Base-by-base conservation (phyloP, 192 early-diverging fungal species). In the Physocladia obscura region DNA sequence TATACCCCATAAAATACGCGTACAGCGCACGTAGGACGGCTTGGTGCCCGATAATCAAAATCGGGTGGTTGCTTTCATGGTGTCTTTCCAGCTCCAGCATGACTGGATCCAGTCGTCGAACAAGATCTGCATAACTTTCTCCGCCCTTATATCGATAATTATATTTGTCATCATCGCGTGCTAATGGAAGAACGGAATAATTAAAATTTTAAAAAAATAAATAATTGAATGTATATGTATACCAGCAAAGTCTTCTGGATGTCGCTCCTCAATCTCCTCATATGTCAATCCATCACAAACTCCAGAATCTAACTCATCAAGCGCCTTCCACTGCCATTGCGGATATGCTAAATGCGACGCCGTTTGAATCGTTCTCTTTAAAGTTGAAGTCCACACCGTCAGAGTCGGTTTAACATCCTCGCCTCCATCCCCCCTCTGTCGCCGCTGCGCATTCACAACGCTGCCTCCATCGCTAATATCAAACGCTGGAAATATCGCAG, bases 61-160 rank as follows among this genome's bases (percentile, higher is more conserved):
- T 96, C 68, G 92, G 91, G 73, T 94, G 65, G 76, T 82, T 67
- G 1, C 69, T 74, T 51, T 87, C 85, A 57, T 84, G 79, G 51
- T 99, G 95, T 32, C 97, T 87, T 73, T 98, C 97, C 40, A 99
- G 83, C 74, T 99, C 98, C 94, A 99, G 93, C 59, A 98, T 98
- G 57, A 99, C 93, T 1, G 98, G 98, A 79, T 99, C 98, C 34
- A 98, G 75, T 34, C 95, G 87, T 70, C 94, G 80, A 8, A 99
- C 98, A 17, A 99, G 89, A 78, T 98, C 95, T 13, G 93, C 86
- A 74, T 98, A 98, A n/a, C 91, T 93, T 84, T 88, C 84, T 5
- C 82, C 84, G 15, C 82, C 81, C 24, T 75, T 75, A 48, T 86
- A 87, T 6, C 86, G 70, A 51, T 81, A 84, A 55, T 84, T 84